These are phyloP conservation scores for Penicillium bialowiezense DNA, from an alignment of 495 filamentous ascomycete genomes.

Conservation along the genomic window DNA sequence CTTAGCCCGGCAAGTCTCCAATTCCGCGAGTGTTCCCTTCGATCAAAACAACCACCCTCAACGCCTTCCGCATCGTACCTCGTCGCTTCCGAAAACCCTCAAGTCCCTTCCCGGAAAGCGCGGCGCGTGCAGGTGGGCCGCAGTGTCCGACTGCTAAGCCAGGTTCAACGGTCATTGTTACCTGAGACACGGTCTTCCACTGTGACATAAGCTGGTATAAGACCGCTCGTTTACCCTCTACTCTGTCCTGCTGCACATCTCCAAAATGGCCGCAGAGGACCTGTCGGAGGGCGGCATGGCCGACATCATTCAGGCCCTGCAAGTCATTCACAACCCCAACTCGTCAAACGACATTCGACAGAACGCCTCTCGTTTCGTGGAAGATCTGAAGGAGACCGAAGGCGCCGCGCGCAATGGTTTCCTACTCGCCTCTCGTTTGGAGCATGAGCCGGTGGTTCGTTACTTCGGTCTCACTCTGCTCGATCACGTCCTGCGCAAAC, in stretches of 20 bases:
- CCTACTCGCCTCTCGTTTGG: conserved; percentile 67
- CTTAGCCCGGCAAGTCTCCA: conserved; percentile 22
- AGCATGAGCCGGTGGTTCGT: conserved; percentile 75
- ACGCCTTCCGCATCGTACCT: neutral
- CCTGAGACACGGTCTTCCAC: conserved; percentile 2
- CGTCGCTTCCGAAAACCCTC: neutral
- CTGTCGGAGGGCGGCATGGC: conserved; percentile 42
- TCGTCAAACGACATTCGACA: conserved; percentile 81
- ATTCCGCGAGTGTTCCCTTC: conserved; percentile 12
- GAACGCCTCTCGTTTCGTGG: conserved; percentile 78
- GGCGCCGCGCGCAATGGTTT: conserved; percentile 85
- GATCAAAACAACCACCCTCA: neutral
- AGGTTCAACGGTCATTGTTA: conserved; percentile 23
- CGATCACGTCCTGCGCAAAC: conserved; percentile 81
- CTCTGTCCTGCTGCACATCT: neutral
- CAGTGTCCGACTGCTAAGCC: conserved; percentile 26
- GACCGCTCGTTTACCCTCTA: neutral
- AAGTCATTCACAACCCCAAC: conserved; percentile 78
- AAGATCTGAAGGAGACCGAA: conserved; percentile 71
- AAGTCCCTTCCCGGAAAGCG: conserved; percentile 7
- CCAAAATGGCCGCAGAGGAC: conserved; percentile 39
- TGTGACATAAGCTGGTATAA: neutral
- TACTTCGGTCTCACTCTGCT: conserved; percentile 91
- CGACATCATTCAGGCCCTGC: conserved; percentile 74
- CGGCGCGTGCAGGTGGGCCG: conserved; percentile 23